Evolutionary conservation across 192 early-diverging fungal species (phyloP), one percentile per base, ranked within the genome.

Genomic region (Rhizophlyctis rosea): DNA sequence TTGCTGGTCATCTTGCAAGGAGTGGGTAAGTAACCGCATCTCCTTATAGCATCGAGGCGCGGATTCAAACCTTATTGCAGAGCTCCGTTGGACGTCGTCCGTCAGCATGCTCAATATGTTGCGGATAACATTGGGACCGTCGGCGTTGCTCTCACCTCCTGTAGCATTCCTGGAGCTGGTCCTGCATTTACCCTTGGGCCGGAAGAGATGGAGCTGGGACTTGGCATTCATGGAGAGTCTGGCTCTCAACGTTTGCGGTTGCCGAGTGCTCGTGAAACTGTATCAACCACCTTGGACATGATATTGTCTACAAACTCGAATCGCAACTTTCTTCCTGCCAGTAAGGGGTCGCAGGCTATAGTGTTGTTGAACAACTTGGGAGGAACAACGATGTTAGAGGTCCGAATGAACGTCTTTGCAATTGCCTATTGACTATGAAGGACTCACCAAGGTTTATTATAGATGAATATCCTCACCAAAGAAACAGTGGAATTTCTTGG

Each of bases 321-420:
- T 50, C 68, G 77, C 29, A 29, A 59, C 27, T 76, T 58, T 23
- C 62, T 69, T 18, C 35, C 13, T 1, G 51, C 61, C 7, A 7
- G n/a, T 21, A 21, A 4, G 5, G 32, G 65, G 1, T 68, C 69
- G 3, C 69, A 66, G 2, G 77, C 89, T 14, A 76, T 85, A n/a
- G 60, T 93, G n/a, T 57, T 93, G 50, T 75, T 91, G 32, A 93
- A 93, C 69, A 92, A 93, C 71, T 74, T 91, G n/a, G 91, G 91
- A 3, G 90, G 84, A 1, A 82, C 80, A 0, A 84, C 90, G 0
- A 77, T 78, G 39, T 67, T 93, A 29, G 91, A 93, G 68, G 76
- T 89, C 64, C 81, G 85, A 4, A 72, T 84, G n/a, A n/a, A n/a
- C n/a, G 21, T 54, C 23, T 44, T 63, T 47, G 16, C 29, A 39